Conservation (phyloP, 2,329 filamentous ascomycete genomes). For the Mycocentrospora acerina region DNA sequence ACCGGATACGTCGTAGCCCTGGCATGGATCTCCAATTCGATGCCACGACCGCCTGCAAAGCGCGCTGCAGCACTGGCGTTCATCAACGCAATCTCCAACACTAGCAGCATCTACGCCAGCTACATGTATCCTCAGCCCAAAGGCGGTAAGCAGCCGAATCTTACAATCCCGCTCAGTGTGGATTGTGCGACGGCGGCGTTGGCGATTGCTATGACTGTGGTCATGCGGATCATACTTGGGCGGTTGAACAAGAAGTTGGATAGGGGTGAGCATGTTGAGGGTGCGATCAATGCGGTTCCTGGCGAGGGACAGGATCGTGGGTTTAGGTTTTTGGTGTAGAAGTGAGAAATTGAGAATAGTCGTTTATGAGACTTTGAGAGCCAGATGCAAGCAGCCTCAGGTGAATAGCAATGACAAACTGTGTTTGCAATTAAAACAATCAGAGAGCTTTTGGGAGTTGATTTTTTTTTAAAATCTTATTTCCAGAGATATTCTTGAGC, state of each 20-base stretch:
- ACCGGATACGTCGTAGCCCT: constrained; percentile 63
- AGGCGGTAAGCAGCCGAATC: constrained; percentile 29
- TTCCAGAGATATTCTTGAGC: no score
- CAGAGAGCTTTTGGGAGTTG: no score
- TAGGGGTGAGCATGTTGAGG: constrained; percentile 57
- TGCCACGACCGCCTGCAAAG: constrained; percentile 75
- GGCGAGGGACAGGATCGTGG: constrained; percentile 60
- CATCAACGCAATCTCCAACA: constrained; percentile 73
- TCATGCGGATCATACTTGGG: constrained; percentile 64
- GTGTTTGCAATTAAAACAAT: no score
- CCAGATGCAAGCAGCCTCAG: no score
- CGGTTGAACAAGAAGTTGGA: constrained; percentile 71
- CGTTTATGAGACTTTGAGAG: no score
- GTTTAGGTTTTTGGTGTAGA: constrained; percentile 65
- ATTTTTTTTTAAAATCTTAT: no score
- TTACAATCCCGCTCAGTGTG: constrained; percentile 64
- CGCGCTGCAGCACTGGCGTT: constrained; percentile 71
- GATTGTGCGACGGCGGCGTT: constrained; percentile 67
- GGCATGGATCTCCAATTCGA: constrained; percentile 74
- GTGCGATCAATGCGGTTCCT: constrained; percentile 56
- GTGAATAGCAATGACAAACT: no score
- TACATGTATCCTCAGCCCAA: constrained; percentile 64
- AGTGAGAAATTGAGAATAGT: not conserved
- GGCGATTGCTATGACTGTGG: constrained; percentile 63
- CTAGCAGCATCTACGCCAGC: constrained; percentile 67